Conservation (phyloP, 768 basidiomycete genomes). For the Cytidiella melzeri region DNA sequence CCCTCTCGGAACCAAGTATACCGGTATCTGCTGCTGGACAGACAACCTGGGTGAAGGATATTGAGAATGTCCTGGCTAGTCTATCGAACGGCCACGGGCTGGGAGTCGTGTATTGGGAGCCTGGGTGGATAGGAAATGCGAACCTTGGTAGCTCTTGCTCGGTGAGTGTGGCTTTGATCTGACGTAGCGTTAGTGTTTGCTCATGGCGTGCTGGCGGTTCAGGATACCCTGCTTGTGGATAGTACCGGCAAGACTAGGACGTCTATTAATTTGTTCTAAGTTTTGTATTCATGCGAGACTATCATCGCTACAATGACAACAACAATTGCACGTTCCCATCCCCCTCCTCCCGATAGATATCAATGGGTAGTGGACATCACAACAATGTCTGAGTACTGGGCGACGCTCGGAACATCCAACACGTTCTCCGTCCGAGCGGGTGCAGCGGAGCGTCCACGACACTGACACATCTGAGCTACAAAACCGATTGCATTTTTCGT, state of each 20-base stretch:
- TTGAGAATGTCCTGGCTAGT: slow-evolving; percentile 38
- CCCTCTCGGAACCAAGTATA: slow-evolving; percentile 41
- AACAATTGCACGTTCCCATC: no score
- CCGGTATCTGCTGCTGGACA: slow-evolving; percentile 47
- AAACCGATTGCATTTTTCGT: no score
- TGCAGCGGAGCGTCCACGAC: no score
- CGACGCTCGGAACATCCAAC: no score
- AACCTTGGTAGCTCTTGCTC: slow-evolving; percentile 26
- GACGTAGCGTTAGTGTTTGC: neutral
- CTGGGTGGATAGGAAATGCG: slow-evolving; percentile 57
- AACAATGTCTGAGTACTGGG: no score
- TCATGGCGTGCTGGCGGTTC: neutral
- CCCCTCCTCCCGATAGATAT: no score
- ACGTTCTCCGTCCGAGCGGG: no score
- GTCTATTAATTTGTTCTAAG: slow-evolving; percentile 25
- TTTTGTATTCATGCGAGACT: no score
- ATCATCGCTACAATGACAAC: no score
- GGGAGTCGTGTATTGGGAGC: slow-evolving; percentile 64
- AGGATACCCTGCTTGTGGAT: slow-evolving; percentile 49
- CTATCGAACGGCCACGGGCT: slow-evolving; percentile 31
- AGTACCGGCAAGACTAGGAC: slow-evolving; percentile 35
- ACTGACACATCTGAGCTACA: no score
- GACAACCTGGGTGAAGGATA: slow-evolving; percentile 44
- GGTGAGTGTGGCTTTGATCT: slow-evolving; percentile 9
- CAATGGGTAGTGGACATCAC: no score